Conservation (phyloP, 192 early-diverging fungal species). For the Spizellomyces punctatus region DNA sequence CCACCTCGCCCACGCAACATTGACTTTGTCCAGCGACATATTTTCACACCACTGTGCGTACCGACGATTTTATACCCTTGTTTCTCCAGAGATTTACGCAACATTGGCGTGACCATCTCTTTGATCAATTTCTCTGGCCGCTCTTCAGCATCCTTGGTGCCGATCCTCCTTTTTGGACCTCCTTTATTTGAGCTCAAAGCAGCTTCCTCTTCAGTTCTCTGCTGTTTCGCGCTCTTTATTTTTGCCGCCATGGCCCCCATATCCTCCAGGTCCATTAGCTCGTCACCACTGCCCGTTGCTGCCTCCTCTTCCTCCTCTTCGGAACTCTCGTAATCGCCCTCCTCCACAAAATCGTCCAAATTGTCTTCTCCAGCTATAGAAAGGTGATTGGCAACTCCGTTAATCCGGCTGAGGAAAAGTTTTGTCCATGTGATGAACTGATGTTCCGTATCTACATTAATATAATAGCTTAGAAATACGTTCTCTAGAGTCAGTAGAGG, state of each 20-base stretch:
- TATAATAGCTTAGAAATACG: no score
- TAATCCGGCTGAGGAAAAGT: slow-evolving; percentile 24
- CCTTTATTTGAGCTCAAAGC: slow-evolving; percentile 43
- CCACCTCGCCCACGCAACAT: slow-evolving; percentile 70
- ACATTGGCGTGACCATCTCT: slow-evolving; percentile 74
- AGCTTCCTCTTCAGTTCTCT: slow-evolving; percentile 57
- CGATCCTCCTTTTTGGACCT: slow-evolving; percentile 46
- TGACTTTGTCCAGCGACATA: slow-evolving; percentile 80
- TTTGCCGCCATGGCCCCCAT: slow-evolving; percentile 67
- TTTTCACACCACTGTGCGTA: slow-evolving; percentile 72
- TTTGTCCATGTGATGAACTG: slow-evolving; percentile 28
- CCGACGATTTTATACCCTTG: slow-evolving; percentile 77
- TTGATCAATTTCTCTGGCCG: slow-evolving; percentile 45
- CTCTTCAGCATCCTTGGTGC: slow-evolving; percentile 20
- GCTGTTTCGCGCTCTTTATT: slow-evolving; percentile 56
- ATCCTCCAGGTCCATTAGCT: slow-evolving; percentile 75
- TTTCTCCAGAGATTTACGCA: slow-evolving; percentile 68
- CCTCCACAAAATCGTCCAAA: slow-evolving; percentile 44
- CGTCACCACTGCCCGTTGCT: slow-evolving; percentile 49
- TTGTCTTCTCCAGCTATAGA: slow-evolving; percentile 35
- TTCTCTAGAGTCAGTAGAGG: no score
- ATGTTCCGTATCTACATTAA: slow-evolving; percentile 37
- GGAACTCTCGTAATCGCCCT: slow-evolving; percentile 44
- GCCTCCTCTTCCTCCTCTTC: slow-evolving; percentile 54
- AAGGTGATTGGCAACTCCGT: slow-evolving; percentile 28